These are phyloP conservation scores for Urtica urens DNA, from an alignment of 306 rosid species.

Conservation along the genomic window DNA sequence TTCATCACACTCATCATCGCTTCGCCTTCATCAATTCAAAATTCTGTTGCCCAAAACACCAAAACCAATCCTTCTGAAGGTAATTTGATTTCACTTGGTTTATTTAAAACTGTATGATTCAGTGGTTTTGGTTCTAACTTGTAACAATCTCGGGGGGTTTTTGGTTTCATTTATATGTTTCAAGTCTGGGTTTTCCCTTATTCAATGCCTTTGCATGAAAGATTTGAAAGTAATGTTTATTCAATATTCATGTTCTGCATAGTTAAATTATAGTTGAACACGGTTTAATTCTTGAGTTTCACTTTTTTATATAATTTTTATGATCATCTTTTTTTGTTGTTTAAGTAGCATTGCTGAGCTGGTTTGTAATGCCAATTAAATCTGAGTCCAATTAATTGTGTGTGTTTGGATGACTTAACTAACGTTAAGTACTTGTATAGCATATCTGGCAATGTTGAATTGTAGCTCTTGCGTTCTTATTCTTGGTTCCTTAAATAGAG, in stretches of 20 bases:
- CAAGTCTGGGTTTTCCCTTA: neutral
- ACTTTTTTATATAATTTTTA: neutral
- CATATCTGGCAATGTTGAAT: neutral
- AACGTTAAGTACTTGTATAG: neutral
- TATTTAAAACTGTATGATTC: neutral
- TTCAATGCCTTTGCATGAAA: neutral
- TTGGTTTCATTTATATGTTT: neutral
- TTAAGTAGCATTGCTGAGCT: neutral
- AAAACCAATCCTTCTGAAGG: slow-evolving; percentile 22
- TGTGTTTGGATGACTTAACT: neutral
- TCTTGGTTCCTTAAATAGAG: neutral
- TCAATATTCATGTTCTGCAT: neutral
- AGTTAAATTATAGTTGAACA: neutral
- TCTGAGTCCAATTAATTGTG: neutral
- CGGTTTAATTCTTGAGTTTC: neutral
- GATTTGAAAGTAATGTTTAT: neutral
- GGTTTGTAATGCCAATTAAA: neutral
- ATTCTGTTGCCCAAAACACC: slow-evolving; percentile 11
- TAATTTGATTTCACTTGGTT: neutral
- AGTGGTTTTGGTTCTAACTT: neutral
- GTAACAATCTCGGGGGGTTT: neutral
- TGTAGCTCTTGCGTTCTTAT: neutral
- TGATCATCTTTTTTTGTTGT: neutral
- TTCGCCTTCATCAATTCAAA: neutral
- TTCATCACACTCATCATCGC: neutral